Percentiles rank a stretch among this genome's conserved stretches.
phyloP scores from a whole-genome alignment of 2,329 filamentous ascomycete species.

The Alternaria sp. region DNA sequence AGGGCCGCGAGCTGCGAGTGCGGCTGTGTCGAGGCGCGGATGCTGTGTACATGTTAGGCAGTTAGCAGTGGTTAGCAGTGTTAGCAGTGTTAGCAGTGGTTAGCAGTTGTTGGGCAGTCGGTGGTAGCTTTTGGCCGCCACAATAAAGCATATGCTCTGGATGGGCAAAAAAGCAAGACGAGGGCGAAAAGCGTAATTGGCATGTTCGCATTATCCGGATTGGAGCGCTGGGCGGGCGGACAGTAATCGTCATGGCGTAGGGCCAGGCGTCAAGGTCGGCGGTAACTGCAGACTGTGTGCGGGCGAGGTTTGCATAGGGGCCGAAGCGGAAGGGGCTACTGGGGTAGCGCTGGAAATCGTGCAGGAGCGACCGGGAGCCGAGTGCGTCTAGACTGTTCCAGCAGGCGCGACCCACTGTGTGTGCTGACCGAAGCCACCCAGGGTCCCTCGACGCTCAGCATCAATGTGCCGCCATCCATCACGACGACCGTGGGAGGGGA shows the following conservation, averaged over 20 bases:
- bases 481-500: background rate
- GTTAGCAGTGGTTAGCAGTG: too few relatives aligned
- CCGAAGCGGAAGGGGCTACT: constrained; percentile 18
- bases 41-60: background rate
- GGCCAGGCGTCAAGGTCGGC: constrained; percentile 13
- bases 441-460: constrained; percentile 8
- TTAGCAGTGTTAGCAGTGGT: background rate
- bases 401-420: constrained; percentile 25
- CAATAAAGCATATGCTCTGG: background rate
- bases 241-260: constrained; percentile 4
- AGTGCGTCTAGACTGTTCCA: constrained; percentile 31
- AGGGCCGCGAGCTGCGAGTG: background rate
- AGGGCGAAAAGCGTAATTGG: constrained; percentile 13
- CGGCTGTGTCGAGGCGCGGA: background rate
- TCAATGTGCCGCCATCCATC: background rate
- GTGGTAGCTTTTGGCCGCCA: constrained; percentile 10
- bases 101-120: background rate
- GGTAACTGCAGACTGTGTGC: constrained; percentile 2
- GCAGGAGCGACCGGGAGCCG: constrained; percentile 22
- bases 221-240: background rate
- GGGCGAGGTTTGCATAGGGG: constrained; percentile 24
- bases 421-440: constrained; percentile 13
- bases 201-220: background rate
- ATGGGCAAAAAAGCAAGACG: constrained; percentile 6
- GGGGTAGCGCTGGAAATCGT: constrained; percentile 28